Evolutionary conservation across 495 filamentous ascomycete genomes (phyloP).

Genomic region (Glutinoglossum americanum): DNA sequence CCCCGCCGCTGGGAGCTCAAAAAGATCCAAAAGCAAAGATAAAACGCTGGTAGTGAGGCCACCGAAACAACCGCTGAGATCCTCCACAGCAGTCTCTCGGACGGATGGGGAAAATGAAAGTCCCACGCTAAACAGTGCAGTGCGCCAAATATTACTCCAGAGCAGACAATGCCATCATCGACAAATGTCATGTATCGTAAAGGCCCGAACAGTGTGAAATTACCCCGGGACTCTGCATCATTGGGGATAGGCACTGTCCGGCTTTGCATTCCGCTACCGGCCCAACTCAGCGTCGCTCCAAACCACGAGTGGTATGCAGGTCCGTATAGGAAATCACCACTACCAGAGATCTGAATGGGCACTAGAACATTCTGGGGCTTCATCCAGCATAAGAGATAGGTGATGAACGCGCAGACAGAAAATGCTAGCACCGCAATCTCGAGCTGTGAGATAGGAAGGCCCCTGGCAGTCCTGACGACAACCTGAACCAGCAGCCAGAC

Average conservation of each 20-base stretch:
- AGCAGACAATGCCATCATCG: too few species aligned
- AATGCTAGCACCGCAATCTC: background rate
- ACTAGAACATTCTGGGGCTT: background rate
- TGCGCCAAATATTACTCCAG: background rate
- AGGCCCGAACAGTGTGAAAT: too few species aligned
- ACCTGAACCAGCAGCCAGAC: background rate
- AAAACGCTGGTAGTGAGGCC: too few species aligned
- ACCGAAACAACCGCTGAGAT: background rate
- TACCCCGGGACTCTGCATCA: too few species aligned
- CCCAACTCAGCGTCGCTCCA: too few species aligned
- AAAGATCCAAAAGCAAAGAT: too few species aligned
- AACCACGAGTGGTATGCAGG: too few species aligned
- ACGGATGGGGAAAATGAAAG: background rate
- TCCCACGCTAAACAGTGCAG: background rate
- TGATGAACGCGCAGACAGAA: background rate
- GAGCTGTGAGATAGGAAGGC: background rate
- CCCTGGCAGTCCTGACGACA: background rate
- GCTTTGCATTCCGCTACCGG: background rate
- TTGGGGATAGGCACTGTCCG: background rate
- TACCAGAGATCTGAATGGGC: background rate
- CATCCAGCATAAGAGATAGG: background rate
- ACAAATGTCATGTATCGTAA: too few species aligned
- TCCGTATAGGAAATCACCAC: background rate
- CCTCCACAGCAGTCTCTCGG: background rate
- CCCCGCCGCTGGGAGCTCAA: too few species aligned